Percentiles rank a stretch among this genome's conserved stretches.
Conservation (phyloP, 306 rosid genomes). For the Fragaria iinumae region DNA sequence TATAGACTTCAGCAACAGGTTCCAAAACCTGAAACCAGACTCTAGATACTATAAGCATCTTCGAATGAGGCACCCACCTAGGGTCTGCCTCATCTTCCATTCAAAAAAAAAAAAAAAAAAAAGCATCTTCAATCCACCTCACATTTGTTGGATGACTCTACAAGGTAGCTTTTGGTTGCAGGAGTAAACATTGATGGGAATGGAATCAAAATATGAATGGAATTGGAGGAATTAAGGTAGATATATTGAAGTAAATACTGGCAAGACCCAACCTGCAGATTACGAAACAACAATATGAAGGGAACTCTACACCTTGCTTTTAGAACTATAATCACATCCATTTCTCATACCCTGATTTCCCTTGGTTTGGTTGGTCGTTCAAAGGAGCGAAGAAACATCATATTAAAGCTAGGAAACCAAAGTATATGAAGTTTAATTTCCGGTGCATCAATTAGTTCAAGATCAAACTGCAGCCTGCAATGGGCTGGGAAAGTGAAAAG, state of each 20-base stretch:
- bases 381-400: not conserved
- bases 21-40: constrained; percentile 4
- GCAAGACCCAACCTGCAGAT: not conserved
- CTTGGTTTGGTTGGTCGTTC: not conserved
- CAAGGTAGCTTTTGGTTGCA: not conserved
- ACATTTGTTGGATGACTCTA: not conserved
- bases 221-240: not conserved
- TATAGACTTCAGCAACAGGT: constrained; percentile 8
- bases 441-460: not conserved
- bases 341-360: not conserved
- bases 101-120: too few species aligned
- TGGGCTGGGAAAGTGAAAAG: constrained; percentile 4
- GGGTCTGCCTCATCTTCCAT: too few species aligned
- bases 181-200: not conserved
- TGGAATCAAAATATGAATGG: not conserved
- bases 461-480: constrained; percentile 13
- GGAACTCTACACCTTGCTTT: not conserved
- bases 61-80: too few species aligned
- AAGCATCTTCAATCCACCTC: not conserved
- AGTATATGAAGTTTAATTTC: not conserved
- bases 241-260: not conserved
- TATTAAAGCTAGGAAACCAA: not conserved
- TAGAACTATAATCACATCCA: constrained; percentile 2
- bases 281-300: not conserved
- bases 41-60: not conserved